Evolutionary conservation across 805 yeast species (phyloP).

Genomic region (Ogataea angusta): DNA sequence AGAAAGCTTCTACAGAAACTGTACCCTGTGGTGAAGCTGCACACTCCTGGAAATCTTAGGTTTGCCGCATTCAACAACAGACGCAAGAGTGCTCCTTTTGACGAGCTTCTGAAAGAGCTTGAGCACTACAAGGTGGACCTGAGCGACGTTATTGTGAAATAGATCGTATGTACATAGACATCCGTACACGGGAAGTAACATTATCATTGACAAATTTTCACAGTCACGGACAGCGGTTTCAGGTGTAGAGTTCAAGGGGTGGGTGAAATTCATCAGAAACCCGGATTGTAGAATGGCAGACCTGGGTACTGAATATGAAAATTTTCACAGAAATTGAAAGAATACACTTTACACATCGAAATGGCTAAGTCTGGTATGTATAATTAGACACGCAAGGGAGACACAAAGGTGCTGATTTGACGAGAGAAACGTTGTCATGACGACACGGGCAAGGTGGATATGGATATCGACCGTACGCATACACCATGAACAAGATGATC

Average conservation of each 20-base stretch:
- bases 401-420: background rate
- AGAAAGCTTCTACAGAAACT: slow-evolving; percentile 55
- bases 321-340: slow-evolving; percentile 11
- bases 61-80: slow-evolving; percentile 46
- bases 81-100: slow-evolving; percentile 43
- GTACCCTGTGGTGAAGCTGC: slow-evolving; percentile 46
- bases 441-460: background rate
- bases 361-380: slow-evolving; percentile 71
- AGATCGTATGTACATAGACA: slow-evolving; percentile 7
- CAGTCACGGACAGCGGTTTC: slow-evolving; percentile 12
- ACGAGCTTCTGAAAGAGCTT: slow-evolving; percentile 49
- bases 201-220: background rate
- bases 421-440: background rate
- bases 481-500: background rate
- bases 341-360: slow-evolving; percentile 21
- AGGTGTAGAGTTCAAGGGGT: slow-evolving; percentile 2
- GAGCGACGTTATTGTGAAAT: slow-evolving; percentile 15
- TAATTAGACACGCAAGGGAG: background rate
- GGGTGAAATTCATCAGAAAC: background rate
- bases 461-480: background rate
- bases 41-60: slow-evolving; percentile 40
- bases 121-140: slow-evolving; percentile 42
- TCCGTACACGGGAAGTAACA: slow-evolving; percentile 8
- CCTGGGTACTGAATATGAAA: slow-evolving; percentile 7
- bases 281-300: slow-evolving; percentile 5